Conservation (phyloP, 345 rosid genomes). For the Mangifera indica region DNA sequence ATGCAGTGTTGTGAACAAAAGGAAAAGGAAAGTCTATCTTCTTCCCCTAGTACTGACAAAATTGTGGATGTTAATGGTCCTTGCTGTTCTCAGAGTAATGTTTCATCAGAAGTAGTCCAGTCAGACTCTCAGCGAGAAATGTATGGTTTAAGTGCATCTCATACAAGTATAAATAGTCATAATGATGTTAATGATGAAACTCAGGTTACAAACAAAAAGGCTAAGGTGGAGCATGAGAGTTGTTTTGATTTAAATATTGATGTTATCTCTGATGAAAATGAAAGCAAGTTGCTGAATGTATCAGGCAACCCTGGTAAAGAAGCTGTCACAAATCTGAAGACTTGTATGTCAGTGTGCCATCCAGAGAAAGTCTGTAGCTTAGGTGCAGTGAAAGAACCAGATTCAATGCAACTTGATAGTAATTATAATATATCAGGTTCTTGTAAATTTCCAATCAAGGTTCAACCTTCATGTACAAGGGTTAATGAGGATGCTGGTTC, state of each 20-base stretch:
- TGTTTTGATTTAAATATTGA: slow-evolving; percentile 54
- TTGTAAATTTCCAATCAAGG: slow-evolving; percentile 15
- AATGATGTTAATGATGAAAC: slow-evolving; percentile 25
- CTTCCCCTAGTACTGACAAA: slow-evolving; percentile 36
- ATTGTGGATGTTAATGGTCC: slow-evolving; percentile 22
- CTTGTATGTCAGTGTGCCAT: slow-evolving; percentile 2
- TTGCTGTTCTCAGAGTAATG: slow-evolving; percentile 40
- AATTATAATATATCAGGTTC: slow-evolving; percentile 21
- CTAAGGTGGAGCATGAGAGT: slow-evolving; percentile 40
- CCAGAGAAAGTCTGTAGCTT: slow-evolving; percentile 23
- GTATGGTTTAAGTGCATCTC: slow-evolving; percentile 14
- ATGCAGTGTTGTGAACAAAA: slow-evolving; percentile 19
- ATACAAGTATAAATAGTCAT: slow-evolving; percentile 11
- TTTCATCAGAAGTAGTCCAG: slow-evolving; percentile 47
- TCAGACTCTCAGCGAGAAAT: slow-evolving; percentile 22
- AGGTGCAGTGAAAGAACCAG: slow-evolving; percentile 24
- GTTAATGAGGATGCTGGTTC: slow-evolving; percentile 21
- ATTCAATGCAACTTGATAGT: slow-evolving; percentile 14
- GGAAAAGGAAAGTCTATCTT: slow-evolving; percentile 29
- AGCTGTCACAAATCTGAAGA: slow-evolving; percentile 32
- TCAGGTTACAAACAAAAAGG: slow-evolving; percentile 22
- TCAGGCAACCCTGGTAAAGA: slow-evolving; percentile 34
- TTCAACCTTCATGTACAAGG: slow-evolving; percentile 19
- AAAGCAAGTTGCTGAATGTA: slow-evolving; percentile 32
- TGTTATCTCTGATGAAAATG: slow-evolving; percentile 30